phyloP scores from a whole-genome alignment of 2,329 filamentous ascomycete species.

The Cryoendolithus antarcticus region DNA sequence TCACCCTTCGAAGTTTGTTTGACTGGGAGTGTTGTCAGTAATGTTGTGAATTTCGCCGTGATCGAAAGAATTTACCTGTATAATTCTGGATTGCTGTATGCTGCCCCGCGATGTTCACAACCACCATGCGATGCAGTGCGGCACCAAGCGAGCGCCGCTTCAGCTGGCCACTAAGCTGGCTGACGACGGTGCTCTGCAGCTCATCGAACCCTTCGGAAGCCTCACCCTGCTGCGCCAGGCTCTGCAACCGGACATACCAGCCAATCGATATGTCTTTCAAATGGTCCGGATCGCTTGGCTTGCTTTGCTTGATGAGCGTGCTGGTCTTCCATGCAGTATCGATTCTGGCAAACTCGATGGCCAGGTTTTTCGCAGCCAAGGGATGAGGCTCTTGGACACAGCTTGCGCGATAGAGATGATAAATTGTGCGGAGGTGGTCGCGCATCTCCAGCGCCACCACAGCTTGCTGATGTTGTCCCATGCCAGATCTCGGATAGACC shows the following conservation, averaged over 20 bases:
- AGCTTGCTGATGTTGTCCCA: slow-evolving; percentile 80
- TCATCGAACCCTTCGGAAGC: slow-evolving; percentile 65
- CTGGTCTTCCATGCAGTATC: slow-evolving; percentile 44
- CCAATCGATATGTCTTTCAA: slow-evolving; percentile 50
- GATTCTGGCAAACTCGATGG: slow-evolving; percentile 63
- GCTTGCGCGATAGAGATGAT: slow-evolving; percentile 77
- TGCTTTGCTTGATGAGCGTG: slow-evolving; percentile 34
- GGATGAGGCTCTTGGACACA: slow-evolving; percentile 63
- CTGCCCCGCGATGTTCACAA: slow-evolving; percentile 80
- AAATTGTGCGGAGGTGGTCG: slow-evolving; percentile 73
- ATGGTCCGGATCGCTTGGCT: slow-evolving; percentile 20
- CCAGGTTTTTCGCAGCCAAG: slow-evolving; percentile 62
- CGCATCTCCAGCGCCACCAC: slow-evolving; percentile 68
- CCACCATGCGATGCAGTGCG: slow-evolving; percentile 62
- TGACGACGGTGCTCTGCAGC: slow-evolving; percentile 73
- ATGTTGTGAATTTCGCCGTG: no score
- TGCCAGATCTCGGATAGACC: slow-evolving; percentile 67
- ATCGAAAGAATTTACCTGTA: slow-evolving; percentile 33
- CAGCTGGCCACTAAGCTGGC: slow-evolving; percentile 60
- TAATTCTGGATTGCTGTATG: slow-evolving; percentile 54
- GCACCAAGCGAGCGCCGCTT: slow-evolving; percentile 54
- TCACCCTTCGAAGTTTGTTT: slow-evolving; percentile 18
- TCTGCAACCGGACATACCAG: slow-evolving; percentile 81
- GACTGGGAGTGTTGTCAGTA: slow-evolving; percentile 4
- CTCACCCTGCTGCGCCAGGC: slow-evolving; percentile 67